Base-by-base conservation (phyloP, 2,329 filamentous ascomycete genomes). In the Fonsecaea erecta region DNA sequence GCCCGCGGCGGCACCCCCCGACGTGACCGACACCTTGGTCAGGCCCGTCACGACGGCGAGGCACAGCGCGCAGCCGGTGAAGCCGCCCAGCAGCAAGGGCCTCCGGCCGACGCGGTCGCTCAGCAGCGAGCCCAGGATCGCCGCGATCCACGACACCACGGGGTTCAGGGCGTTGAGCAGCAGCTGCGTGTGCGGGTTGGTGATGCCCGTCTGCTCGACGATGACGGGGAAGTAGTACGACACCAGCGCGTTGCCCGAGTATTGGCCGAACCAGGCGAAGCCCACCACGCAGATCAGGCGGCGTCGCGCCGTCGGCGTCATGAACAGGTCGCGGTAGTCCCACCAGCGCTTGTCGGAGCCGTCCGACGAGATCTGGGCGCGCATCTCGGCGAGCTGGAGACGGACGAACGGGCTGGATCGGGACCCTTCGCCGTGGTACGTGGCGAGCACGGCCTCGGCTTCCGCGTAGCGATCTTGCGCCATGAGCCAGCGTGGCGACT, bases 401-500 rank as follows among this genome's bases (percentile, higher is more conserved):
- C 67, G 64, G 8, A 75, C 74, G 56, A 70, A 74, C 21, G 67
- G 61, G 16, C 69, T 72, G 30, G 73, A 66, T 2, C 62, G 56
- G 21, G 76, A 74, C 0, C 79, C 78, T 68, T 86, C 81, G 1
- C 84, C 86, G 54, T 88, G 87, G 69, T 85, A 86, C 64, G 83
- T 83, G 5, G 82, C 80, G 14, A 65, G 90, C 2, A 85, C 82
- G 3, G 80, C 76, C 16, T 83, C 76, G 0, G 84, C 86, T 68
- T 88, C 81, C 18, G 86, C 84, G 14, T 82, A 78, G 7, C 83
- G 82, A 65, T 85, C 83, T 63, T 86, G 82, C 60, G 82, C 82
- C 59, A 86, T 84, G 21, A 88, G 78, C 85, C 85, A 88, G 1
- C 86, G 86, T 1, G 84, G 76, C 43, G 76, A 86, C 71, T 89